phyloP scores from a whole-genome alignment of 106 monocot species.

The Apostasia shenzhenica region DNA sequence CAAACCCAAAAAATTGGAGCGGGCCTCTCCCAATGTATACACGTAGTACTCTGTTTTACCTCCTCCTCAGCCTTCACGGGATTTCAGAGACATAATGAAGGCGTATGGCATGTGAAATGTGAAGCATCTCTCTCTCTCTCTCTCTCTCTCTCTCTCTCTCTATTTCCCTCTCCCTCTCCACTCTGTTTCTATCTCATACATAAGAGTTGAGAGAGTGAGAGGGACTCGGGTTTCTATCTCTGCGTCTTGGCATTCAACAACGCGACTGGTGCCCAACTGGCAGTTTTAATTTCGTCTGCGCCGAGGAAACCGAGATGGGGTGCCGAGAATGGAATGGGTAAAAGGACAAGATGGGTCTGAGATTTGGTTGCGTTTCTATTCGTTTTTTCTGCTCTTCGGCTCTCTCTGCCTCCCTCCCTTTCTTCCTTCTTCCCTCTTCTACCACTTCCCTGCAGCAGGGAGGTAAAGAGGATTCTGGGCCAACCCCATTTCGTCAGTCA shows the following conservation, averaged over 20 bases:
- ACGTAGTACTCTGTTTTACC: neutral
- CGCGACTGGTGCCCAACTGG: conserved; percentile 33
- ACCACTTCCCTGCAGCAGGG: neutral
- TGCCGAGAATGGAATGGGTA: conserved; percentile 8
- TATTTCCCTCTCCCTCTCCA: too few relatives aligned
- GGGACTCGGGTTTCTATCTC: neutral
- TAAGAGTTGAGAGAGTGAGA: neutral
- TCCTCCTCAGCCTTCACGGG: neutral
- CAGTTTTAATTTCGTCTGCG: conserved; percentile 38
- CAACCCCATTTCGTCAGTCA: neutral
- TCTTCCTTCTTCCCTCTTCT: neutral
- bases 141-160: too few relatives aligned
- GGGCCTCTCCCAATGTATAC: neutral
- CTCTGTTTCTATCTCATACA: neutral
- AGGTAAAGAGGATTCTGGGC: too few relatives aligned
- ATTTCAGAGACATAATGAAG: conserved; percentile 4
- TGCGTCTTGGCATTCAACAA: neutral
- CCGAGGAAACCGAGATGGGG: conserved; percentile 18
- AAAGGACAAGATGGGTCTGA: conserved; percentile 39
- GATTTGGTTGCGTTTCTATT: conserved; percentile 33
- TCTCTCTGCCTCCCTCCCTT: neutral
- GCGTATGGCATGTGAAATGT: conserved; percentile 2
- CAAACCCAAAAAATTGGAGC: neutral
- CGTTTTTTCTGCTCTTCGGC: too few relatives aligned
- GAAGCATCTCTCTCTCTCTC: neutral